Conservation (phyloP, 2,329 filamentous ascomycete species). For the Tolypocladium tundrense region DNA sequence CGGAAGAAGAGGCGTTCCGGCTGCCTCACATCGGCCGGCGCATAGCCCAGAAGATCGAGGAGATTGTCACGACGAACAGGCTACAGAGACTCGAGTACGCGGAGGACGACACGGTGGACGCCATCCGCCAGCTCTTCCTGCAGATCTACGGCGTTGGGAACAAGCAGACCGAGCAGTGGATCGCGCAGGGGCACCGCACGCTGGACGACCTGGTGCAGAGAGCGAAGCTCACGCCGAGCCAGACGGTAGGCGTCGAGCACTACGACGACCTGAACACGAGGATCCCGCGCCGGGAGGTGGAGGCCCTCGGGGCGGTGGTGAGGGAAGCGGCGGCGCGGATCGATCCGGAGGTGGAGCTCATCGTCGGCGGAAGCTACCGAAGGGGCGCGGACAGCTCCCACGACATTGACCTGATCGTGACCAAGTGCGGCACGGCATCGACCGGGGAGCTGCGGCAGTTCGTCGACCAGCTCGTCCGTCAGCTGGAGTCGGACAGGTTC, state of each 20-base stretch:
- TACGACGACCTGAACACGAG: conserved; percentile 69
- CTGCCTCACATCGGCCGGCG: conserved; percentile 62
- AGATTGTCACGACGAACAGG: conserved; percentile 67
- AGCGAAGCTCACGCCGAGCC: conserved; percentile 56
- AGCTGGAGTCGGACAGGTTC: conserved; percentile 52
- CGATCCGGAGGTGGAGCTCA: conserved; percentile 56
- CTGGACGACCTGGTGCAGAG: conserved; percentile 58
- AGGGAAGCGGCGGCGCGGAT: conserved; percentile 44
- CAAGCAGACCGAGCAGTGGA: conserved; percentile 62
- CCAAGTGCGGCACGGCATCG: conserved; percentile 47
- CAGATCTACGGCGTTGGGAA: conserved; percentile 72
- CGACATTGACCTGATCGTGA: conserved; percentile 81
- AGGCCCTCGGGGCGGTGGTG: conserved; percentile 57
- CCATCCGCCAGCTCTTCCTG: conserved; percentile 58
- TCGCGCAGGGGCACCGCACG: conserved; percentile 62
- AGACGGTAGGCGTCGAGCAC: conserved; percentile 66
- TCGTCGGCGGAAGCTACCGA: conserved; percentile 77
- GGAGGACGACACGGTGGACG: conserved; percentile 54
- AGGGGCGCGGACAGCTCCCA: conserved; percentile 64
- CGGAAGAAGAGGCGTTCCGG: conserved; percentile 55
- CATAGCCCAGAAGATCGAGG: conserved; percentile 77
- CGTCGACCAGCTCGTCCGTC: conserved; percentile 51
- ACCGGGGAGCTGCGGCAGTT: conserved; percentile 49
- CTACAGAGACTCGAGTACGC: conserved; percentile 65
- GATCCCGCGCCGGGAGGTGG: conserved; percentile 70